These are phyloP conservation scores for Pichia pseudocactophila DNA, from an alignment of 805 yeast genomes.

Conservation along the genomic window DNA sequence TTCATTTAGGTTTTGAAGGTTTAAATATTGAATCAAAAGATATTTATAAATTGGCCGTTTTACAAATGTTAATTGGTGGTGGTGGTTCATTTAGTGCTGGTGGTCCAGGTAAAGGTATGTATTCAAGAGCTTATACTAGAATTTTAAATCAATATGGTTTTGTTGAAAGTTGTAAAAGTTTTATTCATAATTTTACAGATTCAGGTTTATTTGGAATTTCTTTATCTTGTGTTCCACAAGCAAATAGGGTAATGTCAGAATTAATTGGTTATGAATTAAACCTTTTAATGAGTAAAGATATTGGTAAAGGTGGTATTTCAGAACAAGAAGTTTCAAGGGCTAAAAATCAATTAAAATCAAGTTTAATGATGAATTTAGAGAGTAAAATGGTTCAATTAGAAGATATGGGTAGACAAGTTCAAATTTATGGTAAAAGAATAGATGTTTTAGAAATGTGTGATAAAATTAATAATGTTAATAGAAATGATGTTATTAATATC, in stretches of 20 bases:
- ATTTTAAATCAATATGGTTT: constrained; percentile 87
- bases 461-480: constrained; percentile 60
- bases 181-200: constrained; percentile 84
- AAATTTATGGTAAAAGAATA: constrained; percentile 67
- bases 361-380: constrained; percentile 87
- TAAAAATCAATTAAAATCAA: constrained; percentile 82
- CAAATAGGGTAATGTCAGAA: constrained; percentile 77
- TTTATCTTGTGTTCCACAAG: constrained; percentile 75
- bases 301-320: constrained; percentile 53
- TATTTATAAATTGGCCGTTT: constrained; percentile 79
- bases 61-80: constrained; percentile 89
- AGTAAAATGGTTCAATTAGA: constrained; percentile 89
- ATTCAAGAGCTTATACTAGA: constrained; percentile 83
- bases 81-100: constrained; percentile 98
- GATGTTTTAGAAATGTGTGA: constrained; percentile 74
- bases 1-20: constrained; percentile 85
- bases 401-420: constrained; percentile 92
- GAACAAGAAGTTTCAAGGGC: constrained; percentile 77
- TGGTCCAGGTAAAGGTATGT: constrained; percentile 99
- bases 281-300: constrained; percentile 31
- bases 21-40: constrained; percentile 76
- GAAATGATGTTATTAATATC: constrained; percentile 59
- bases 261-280: constrained; percentile 61
- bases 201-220: constrained; percentile 89
- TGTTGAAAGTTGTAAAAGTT: constrained; percentile 79